Evolutionary conservation across 345 rosid species (phyloP), one percentile per base, ranked within the genome.

Genomic region (Psidium friedrichsthalianum): DNA sequence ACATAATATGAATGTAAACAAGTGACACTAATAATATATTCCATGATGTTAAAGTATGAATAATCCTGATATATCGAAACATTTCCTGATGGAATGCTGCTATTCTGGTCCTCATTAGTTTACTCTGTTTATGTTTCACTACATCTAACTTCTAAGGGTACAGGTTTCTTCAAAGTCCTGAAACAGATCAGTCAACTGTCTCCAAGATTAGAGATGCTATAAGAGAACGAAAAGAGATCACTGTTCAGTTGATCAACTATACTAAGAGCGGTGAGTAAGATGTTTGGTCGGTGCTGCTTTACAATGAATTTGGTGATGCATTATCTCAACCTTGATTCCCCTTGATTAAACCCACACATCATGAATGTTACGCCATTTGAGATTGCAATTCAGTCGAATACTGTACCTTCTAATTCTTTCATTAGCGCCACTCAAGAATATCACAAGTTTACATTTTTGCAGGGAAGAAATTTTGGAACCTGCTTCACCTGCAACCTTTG

Each of bases 391-490:
- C 36, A 36, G 36, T 36, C 3, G 2, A 36, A 36, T 36, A 36
- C 36, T 36, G 36, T 36, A 36, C 36, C 36, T 36, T 36, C 36
- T 36, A 36, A 36, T 36, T 36, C 36, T 36, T 36, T 36, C 36
- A 36, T 36, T 36, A 36, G 36, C 36, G 36, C 3, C 36, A 36
- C 36, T 36, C 36, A 36, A 36, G 36, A 36, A 83, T 76, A 51
- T 86, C 59, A 83, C 56, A 57, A 21, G 87, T 81, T 80, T 52
- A 82, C 88, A 85, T 86, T 78, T 78, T 59, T 89, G 92, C 95
- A 97, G 99, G 99, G 85, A 97, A 93, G 90, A 97, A 97, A 87
- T 97, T 97, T 91, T 97, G 99, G 99, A 97, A 97, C 89, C 91
- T 97, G 86, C 95, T 97, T 87, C 99, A 97, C 87, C 91, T 96